Evolutionary conservation across 495 filamentous ascomycete genomes (phyloP), one percentile per base, ranked within the genome.

Genomic region (Podospora comata): DNA sequence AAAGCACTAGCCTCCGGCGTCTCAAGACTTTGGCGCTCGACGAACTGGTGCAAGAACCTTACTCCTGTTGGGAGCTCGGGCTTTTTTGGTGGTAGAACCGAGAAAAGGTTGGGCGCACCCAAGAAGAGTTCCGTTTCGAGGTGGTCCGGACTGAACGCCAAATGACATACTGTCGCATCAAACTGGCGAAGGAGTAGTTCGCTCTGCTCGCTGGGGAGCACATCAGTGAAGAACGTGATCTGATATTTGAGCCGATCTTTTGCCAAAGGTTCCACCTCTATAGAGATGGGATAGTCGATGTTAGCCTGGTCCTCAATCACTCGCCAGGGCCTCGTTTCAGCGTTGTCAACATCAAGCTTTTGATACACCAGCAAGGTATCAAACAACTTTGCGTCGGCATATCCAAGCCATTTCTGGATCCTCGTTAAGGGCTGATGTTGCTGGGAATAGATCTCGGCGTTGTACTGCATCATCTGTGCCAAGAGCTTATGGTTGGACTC

Each of bases 321-420:
- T 1, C 66, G 61, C 75, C 78, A 80, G 0, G 73, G 74, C 18
- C 4, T 56, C 0, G 13, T 63, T 15, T 32, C 39, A 13, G 61
- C 13, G 0, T 26, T 26, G 39, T 53, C 39, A 19, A 69, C 27
- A 9, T 74, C 59, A 65, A 67, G 62, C 68, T 91, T 93, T 72
- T 94, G 92, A 73, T 91, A 94, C 0, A 88, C 88, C 73, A 96
- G 87, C 32, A 96, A 77, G 0, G 91, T 91, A 75, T 96, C 92
- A 71, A 96, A 94, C 2, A 92, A 82, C 15, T 81, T 79, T 23
- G 84, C 78, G 34, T 89, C 83, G 0, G 84, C 79, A 60, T 78
- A 80, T 3, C 86, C 86, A 60, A 89, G 79, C 84, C 86, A 89
- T 30, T 84, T 83, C 70, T 93, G 91, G 48, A 95, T 87, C 27